A percentile compares a stretch with the other conserved stretches of the same genome.
Conservation (phyloP, 2,329 filamentous ascomycete species). For the Arthrobotrys sphaeroides region DNA sequence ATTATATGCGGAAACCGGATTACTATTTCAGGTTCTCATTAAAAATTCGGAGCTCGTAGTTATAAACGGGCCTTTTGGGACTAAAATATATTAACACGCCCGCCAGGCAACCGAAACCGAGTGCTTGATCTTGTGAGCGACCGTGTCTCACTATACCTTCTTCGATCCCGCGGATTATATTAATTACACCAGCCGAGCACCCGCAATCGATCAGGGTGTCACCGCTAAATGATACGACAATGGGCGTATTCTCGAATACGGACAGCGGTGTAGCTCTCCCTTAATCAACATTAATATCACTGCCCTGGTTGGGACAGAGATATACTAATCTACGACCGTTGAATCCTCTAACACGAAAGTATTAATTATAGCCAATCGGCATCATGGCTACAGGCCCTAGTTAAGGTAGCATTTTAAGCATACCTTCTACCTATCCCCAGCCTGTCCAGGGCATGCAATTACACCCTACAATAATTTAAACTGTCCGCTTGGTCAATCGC, state of each 20-base stretch:
- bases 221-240: not conserved
- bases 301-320: too few species aligned
- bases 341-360: too few species aligned
- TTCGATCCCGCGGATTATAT: not conserved
- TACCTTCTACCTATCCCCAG: too few species aligned
- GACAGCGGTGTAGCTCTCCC: too few species aligned
- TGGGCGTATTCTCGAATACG: not conserved
- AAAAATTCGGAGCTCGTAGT: not conserved
- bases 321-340: too few species aligned
- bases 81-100: not conserved
- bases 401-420: too few species aligned
- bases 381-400: too few species aligned
- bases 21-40: slow-evolving; percentile 1
- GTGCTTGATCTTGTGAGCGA: not conserved
- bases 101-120: slow-evolving; percentile 4
- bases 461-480: not conserved
- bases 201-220: not conserved
- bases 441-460: too few species aligned
- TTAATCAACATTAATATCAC: too few species aligned
- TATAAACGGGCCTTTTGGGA: not conserved
- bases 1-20: not conserved
- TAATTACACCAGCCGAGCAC: not conserved
- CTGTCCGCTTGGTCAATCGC: too few species aligned
- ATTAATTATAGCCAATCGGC: too few species aligned
- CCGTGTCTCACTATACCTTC: not conserved